Base-by-base conservation (phyloP, 2,329 filamentous ascomycete genomes). In the Cercospora beticola region DNA sequence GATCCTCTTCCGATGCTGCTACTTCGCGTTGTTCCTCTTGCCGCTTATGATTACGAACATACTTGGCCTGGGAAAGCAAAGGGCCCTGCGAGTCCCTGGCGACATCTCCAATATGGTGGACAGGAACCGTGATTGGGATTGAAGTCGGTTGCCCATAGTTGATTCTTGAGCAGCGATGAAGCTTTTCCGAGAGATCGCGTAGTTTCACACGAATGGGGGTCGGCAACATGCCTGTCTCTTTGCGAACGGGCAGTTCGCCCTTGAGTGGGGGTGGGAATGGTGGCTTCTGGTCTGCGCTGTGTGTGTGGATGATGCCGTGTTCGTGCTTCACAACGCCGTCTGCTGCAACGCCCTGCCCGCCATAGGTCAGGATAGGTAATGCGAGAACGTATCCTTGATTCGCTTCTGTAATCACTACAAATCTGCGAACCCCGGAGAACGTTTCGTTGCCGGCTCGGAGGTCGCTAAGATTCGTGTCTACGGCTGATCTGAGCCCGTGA, bases 221-320 rank as follows among this genome's bases (percentile, higher is more conserved):
- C 2, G 63, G 49, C 16, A 52, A 18, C 63, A 65, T 65, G 18
- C 52, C 30, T n/a, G 28, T 2, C 36, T 65, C 63, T 10, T 33
- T 21, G 14, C 63, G 52, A 6, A 2, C 10, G 4, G 63, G 52
- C n/a, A 14, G 4, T 54, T 65, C 63, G 3, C 3, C 18, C 12
- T 26, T 31, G 54, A 7, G n/a, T 7, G 21, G 7, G 10, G 14
- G 7, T 18, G 31, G 33, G 23, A 26, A 26, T 26, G 23, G 23
- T 21, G 52, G 21, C n/a, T 49, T 21, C 9, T 21, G 28, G 28
- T 30, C 28, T 30, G 28, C 28, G 28, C 28, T 28, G 31, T 10
- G 10, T 31, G 75, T 73, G 43, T 75, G 68, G 5, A 76, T 73
- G 49, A 77, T 73, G 16, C 63, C 64, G 54, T 77, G 74, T 8